Evolutionary conservation across 2,329 filamentous ascomycete genomes (phyloP), one percentile per base, ranked within the genome.

Genomic region (Chaetomium sp.): DNA sequence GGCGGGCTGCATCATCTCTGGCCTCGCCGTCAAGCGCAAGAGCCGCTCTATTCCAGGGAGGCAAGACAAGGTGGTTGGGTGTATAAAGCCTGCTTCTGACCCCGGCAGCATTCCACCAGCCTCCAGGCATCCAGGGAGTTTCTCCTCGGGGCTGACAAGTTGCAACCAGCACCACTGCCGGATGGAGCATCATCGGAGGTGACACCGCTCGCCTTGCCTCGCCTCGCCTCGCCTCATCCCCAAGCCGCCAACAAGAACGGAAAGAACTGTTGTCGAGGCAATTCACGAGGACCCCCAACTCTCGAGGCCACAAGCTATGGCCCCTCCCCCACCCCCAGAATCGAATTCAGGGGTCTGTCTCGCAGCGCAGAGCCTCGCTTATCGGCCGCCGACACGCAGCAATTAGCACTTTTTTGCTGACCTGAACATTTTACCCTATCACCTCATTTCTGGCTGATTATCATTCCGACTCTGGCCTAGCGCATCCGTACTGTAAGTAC

Each of bases 261-360:
- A 33, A 56, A 55, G 33, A 49, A 47, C 59, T 51, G 59, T 50
- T 13, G 59, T 35, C 33, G 35, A 42, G 38, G 38, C 38, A 42
- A 42, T 42, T 42, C 38, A 16, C 38, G 38, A 42, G 16, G 38
- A 42, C 38, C 38, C 38, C 38, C 38, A 42, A 42, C 38, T 42
- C 16, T 42, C 16, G 38, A 42, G 16, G 16, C 38, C 7, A 19
- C 5, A 16, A 42, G 38, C 38, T 42, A 16, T 5, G 5, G 35
- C 49, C 58, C 47, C 59, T 45, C 50, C 59, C 55, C 55, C 55
- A 56, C 45, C 45, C 42, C 45, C n/a, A 12, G 45, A n/a, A 47
- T 47, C 45, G 45, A 42, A n/a, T 42, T 16, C 38, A 42, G 50
- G 53, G 33, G 23, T 29, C 21, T 53, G 55, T 57, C 35, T 45